Percentiles rank a stretch among this genome's conserved stretches.
Conservation (phyloP, 2,329 filamentous ascomycete genomes). For the Fusarium lyarnte region DNA sequence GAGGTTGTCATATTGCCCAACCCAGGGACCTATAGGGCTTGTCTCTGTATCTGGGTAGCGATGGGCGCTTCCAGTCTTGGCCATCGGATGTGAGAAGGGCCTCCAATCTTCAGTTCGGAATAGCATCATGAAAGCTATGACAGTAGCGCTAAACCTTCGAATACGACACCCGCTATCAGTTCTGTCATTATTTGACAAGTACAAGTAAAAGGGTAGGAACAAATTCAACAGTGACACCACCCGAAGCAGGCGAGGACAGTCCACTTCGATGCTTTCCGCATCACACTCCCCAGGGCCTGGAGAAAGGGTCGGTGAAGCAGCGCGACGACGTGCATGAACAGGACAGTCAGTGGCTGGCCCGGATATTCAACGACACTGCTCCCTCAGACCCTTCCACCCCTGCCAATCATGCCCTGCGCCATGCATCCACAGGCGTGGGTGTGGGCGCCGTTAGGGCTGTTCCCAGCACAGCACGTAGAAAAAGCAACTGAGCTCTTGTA, state of each 20-base stretch:
- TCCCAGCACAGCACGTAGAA: conserved; percentile 27
- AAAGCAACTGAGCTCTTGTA: conserved; percentile 15
- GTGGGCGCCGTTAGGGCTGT: conserved; percentile 43
- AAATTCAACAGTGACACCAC: conserved; percentile 19
- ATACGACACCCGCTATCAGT: neutral
- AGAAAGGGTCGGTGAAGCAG: conserved; percentile 47
- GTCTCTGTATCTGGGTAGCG: neutral
- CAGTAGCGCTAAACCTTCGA: conserved; percentile 2
- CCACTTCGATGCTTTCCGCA: conserved; percentile 33
- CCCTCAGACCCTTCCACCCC: conserved; percentile 27
- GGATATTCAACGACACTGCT: conserved; percentile 33
- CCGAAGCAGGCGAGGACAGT: conserved; percentile 21
- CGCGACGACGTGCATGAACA: conserved; percentile 47
- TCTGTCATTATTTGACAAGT: neutral
- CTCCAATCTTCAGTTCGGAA: neutral
- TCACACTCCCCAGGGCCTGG: conserved; percentile 27
- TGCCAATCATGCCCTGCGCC: conserved; percentile 35
- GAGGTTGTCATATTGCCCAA: conserved; percentile 18
- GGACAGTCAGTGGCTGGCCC: conserved; percentile 44
- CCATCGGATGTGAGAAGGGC: neutral
- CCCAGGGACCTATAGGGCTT: conserved; percentile 11
- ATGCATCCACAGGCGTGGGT: conserved; percentile 38
- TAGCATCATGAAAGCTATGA: conserved; percentile 11
- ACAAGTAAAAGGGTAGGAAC: neutral
- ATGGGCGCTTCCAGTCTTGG: neutral